Evolutionary conservation across 2,329 filamentous ascomycete genomes (phyloP).

Genomic region (Stagonosporopsis tanaceti): DNA sequence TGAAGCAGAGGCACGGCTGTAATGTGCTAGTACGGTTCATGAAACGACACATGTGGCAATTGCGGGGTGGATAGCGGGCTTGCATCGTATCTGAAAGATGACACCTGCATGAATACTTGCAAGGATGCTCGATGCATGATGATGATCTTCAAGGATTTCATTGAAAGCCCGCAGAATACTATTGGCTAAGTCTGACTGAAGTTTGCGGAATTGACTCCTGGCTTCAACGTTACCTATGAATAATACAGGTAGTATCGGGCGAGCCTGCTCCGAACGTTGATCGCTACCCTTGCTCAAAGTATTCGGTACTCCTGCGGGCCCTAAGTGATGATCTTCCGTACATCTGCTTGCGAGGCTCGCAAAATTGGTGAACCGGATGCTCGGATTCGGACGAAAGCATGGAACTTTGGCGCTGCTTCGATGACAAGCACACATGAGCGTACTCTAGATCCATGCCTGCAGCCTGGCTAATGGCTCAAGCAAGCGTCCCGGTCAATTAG

Average conservation of each 20-base stretch:
- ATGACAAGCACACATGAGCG: neutral
- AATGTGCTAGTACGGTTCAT: neutral
- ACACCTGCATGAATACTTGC: neutral
- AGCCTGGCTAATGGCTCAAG: neutral
- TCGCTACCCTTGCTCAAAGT: neutral
- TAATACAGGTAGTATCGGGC: neutral
- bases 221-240: too few relatives aligned
- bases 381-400: neutral
- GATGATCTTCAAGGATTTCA: neutral
- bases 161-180: neutral
- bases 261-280: neutral
- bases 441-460: neutral
- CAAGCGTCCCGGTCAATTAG: neutral
- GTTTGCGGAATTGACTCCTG: too few relatives aligned
- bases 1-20: neutral
- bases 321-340: neutral
- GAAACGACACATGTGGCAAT: neutral
- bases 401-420: neutral
- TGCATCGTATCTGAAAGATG: neutral
- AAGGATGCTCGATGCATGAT: neutral
- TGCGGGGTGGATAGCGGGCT: neutral
- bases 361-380: neutral
- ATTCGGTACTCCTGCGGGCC: neutral
- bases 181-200: neutral
- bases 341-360: neutral